Percentiles rank a stretch among this genome's conserved stretches.
Conservation (phyloP, 2,329 filamentous ascomycete species). For the Penicillium sp. region DNA sequence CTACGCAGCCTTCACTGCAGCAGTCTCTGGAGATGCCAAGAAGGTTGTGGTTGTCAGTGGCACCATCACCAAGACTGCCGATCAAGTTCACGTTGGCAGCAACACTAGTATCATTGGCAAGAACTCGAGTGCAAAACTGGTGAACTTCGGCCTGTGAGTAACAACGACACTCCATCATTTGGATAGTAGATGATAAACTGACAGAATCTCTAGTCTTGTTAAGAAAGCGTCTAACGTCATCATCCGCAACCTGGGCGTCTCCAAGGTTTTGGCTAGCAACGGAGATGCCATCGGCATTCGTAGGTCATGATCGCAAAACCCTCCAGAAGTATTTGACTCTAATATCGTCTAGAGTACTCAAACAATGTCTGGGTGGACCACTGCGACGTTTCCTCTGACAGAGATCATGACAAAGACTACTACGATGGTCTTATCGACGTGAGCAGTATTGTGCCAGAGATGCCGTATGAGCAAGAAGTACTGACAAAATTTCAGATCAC, state of each 20-base stretch:
- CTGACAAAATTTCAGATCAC: constrained; percentile 44
- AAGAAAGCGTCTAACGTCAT: constrained; percentile 64
- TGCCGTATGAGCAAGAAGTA: not conserved
- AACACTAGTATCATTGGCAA: constrained; percentile 59
- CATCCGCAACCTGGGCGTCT: constrained; percentile 64
- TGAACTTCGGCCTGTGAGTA: constrained; percentile 48
- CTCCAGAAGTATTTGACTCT: not conserved
- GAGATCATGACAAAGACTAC: constrained; percentile 66
- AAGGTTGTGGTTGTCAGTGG: constrained; percentile 54
- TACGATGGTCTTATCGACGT: constrained; percentile 69
- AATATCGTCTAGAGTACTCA: constrained; percentile 28
- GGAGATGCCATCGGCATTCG: constrained; percentile 66
- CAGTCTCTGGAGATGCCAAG: constrained; percentile 52
- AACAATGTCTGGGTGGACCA: constrained; percentile 70
- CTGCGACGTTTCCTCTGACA: constrained; percentile 65
- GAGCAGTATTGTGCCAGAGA: not conserved
- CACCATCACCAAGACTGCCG: constrained; percentile 47
- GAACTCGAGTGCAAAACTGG: constrained; percentile 57
- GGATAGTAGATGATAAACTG: too few species aligned
- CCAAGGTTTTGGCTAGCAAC: constrained; percentile 58
- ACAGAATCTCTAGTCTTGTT: constrained; percentile 48
- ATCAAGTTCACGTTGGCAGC: constrained; percentile 52
- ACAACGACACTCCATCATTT: too few species aligned
- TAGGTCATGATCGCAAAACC: constrained; percentile 44
- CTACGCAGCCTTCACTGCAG: constrained; percentile 55